A percentile compares a stretch with the other conserved stretches of the same genome.
phyloP scores from a whole-genome alignment of 1,284 basidiomycete species.

The Sparassis latifolia region DNA sequence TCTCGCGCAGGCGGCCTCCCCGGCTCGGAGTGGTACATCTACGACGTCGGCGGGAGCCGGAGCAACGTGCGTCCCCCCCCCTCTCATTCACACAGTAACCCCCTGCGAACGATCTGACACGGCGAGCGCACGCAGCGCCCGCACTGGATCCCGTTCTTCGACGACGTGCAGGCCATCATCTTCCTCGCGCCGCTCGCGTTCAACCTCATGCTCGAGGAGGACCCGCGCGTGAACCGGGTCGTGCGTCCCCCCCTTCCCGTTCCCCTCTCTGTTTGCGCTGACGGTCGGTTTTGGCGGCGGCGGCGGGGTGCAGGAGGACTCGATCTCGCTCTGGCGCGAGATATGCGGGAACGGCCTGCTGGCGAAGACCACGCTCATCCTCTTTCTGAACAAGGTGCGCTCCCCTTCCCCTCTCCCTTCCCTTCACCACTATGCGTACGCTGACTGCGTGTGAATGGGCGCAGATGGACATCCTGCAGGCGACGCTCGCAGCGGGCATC shows the following conservation, averaged over 20 bases:
- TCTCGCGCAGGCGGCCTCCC: conserved; percentile 14
- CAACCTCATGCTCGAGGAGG: conserved; percentile 57
- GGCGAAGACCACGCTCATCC: conserved; percentile 47
- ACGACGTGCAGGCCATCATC: conserved; percentile 42
- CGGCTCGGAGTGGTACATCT: conserved; percentile 55
- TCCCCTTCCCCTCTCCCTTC: background rate
- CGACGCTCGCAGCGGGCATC: conserved; percentile 55
- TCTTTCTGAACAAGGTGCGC: conserved; percentile 62
- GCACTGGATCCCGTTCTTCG: conserved; percentile 66
- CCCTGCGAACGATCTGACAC: background rate
- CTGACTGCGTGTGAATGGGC: background rate
- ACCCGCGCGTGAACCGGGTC: conserved; percentile 49
- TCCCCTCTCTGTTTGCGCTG: background rate
- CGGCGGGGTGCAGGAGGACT: conserved; percentile 37
- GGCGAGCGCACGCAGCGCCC: conserved; percentile 36
- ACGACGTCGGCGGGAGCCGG: conserved; percentile 59
- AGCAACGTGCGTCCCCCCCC: conserved; percentile 32
- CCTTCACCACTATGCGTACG: background rate
- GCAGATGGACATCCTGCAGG: conserved; percentile 52
- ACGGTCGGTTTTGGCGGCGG: background rate
- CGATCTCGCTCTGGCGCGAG: conserved; percentile 50
- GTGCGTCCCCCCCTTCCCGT: conserved; percentile 16
- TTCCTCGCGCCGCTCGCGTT: conserved; percentile 51
- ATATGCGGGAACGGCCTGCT: conserved; percentile 51
- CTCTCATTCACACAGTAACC: background rate